These are phyloP conservation scores for Groenewaldozyma sp. DNA, from an alignment of 1,139 yeast species.

Conservation along the genomic window DNA sequence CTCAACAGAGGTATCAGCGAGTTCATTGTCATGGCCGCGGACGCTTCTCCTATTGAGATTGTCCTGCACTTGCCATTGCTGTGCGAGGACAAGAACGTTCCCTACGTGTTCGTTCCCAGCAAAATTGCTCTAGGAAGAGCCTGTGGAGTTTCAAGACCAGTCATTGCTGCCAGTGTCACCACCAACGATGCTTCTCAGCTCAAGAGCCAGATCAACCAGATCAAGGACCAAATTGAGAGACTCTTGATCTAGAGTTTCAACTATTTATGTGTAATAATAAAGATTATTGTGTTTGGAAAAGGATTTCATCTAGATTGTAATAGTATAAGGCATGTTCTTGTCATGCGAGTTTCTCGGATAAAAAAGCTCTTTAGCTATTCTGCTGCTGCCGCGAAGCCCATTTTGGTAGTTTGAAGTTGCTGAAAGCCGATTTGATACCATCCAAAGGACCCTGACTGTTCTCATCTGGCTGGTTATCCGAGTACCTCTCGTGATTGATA, in stretches of 20 bases:
- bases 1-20: slow-evolving; percentile 99
- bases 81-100: slow-evolving; percentile 99
- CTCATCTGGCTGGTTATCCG: not conserved
- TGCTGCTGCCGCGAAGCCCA: not conserved
- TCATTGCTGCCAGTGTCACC: slow-evolving; percentile 96
- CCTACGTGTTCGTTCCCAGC: slow-evolving; percentile 97
- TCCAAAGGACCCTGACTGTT: not conserved
- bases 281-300: no score
- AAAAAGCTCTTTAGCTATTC: no score
- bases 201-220: slow-evolving; percentile 92
- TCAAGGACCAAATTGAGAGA: slow-evolving; percentile 98
- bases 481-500: no score
- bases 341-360: not conserved
- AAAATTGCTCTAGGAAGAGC: slow-evolving; percentile 99
- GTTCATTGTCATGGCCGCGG: slow-evolving; percentile 99
- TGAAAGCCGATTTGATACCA: not conserved
- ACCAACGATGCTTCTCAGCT: slow-evolving; percentile 97
- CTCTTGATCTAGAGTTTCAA: slow-evolving; percentile 75
- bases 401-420: not conserved
- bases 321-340: not conserved
- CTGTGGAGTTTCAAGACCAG: slow-evolving; percentile 99
- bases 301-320: no score
- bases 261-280: no score
- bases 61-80: slow-evolving; percentile 93
- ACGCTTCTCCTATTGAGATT: slow-evolving; percentile 98